Conservation (phyloP, 2,329 filamentous ascomycete genomes). For the Macroventuria anomochaeta region DNA sequence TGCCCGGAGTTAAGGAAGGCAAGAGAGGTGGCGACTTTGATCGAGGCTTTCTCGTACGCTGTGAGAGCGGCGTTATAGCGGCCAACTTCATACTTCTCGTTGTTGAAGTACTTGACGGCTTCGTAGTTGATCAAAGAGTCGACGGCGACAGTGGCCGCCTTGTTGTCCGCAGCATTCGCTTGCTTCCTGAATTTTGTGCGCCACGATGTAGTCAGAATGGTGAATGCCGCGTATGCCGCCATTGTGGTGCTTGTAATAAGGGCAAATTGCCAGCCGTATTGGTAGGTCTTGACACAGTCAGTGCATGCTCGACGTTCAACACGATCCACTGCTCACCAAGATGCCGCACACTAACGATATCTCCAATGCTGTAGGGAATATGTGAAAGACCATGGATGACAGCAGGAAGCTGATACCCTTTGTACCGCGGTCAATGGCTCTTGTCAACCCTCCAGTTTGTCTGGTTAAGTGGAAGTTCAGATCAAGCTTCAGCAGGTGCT, state of each 20-base stretch:
- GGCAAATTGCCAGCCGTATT: constrained; percentile 91
- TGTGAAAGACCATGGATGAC: constrained; percentile 98
- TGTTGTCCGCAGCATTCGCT: constrained; percentile 95
- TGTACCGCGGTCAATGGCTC: constrained; percentile 94
- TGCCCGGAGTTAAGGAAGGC: constrained; percentile 94
- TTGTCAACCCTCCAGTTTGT: constrained; percentile 91
- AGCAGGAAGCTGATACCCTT: constrained; percentile 98
- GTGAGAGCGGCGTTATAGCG: constrained; percentile 88
- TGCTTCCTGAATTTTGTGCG: constrained; percentile 94
- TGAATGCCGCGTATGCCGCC: constrained; percentile 94
- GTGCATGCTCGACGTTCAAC: background rate
- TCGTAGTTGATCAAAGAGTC: constrained; percentile 99
- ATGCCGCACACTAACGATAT: constrained; percentile 97
- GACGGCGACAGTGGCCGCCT: constrained; percentile 90
- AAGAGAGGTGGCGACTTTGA: constrained; percentile 94
- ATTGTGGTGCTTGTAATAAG: constrained; percentile 90
- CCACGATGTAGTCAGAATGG: constrained; percentile 95
- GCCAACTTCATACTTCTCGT: constrained; percentile 90
- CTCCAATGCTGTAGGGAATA: constrained; percentile 90
- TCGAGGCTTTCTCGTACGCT: constrained; percentile 90
- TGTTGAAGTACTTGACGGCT: constrained; percentile 99
- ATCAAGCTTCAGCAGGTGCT: constrained; percentile 86
- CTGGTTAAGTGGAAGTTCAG: constrained; percentile 92
- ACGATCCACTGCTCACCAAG: constrained; percentile 57
- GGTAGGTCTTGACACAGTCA: constrained; percentile 69